These are phyloP conservation scores for Tieghemostelium lacteum DNA, from an alignment of 78 protist species.

Conservation along the genomic window DNA sequence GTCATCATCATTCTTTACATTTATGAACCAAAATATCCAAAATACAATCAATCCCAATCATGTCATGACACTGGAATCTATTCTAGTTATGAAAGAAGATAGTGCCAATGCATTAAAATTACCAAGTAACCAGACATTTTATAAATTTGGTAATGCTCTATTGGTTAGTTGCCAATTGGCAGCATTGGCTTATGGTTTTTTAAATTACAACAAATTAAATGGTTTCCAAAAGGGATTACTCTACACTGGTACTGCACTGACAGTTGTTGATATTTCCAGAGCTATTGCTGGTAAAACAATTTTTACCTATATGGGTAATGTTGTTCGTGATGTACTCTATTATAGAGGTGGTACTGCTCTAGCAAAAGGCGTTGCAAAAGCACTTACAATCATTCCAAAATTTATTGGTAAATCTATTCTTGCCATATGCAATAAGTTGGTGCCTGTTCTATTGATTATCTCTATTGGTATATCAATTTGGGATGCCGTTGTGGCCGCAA, in stretches of 20 bases:
- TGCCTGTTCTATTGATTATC: not conserved
- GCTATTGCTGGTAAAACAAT: not conserved
- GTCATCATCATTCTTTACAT: not conserved
- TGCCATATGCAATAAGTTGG: too few relatives aligned
- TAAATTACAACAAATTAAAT: not conserved
- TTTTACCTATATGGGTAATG: not conserved
- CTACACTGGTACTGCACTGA: not conserved
- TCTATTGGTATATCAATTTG: slow-evolving; percentile 1
- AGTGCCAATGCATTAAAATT: not conserved
- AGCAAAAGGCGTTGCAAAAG: too few relatives aligned
- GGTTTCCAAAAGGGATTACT: not conserved
- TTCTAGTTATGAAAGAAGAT: too few relatives aligned
- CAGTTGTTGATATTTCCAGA: too few relatives aligned
- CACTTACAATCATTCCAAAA: too few relatives aligned
- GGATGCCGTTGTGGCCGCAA: not conserved
- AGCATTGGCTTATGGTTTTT: not conserved
- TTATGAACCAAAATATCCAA: too few relatives aligned
- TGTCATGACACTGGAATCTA: not conserved
- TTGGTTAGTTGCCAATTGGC: not conserved
- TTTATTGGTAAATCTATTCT: too few relatives aligned
- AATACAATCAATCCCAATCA: not conserved
- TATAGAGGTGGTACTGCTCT: too few relatives aligned
- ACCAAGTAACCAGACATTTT: not conserved
- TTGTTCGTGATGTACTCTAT: not conserved
- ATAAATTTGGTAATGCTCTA: not conserved